phyloP scores from a whole-genome alignment of 306 rosid species.

The Abrus precatorius region DNA sequence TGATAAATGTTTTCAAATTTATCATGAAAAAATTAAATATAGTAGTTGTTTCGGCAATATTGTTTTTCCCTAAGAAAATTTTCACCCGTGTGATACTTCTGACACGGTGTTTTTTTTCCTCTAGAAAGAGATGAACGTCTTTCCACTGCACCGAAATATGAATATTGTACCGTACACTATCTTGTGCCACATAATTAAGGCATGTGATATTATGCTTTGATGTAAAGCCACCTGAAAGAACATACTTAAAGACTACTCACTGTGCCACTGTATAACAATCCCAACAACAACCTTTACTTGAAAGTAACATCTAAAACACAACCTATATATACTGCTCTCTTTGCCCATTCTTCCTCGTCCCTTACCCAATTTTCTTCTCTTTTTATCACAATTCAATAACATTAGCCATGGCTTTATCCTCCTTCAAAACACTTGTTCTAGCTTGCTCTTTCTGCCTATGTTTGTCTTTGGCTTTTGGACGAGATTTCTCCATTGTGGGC shows the following conservation, averaged over 20 bases:
- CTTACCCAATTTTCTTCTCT: slow-evolving; percentile 39
- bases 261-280: neutral
- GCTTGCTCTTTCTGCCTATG: slow-evolving; percentile 49
- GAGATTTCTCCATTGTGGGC: slow-evolving; percentile 72
- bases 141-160: neutral
- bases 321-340: slow-evolving; percentile 52
- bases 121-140: neutral
- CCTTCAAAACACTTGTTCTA: slow-evolving; percentile 50
- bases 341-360: slow-evolving; percentile 42
- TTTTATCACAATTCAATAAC: slow-evolving; percentile 16
- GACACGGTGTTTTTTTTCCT: neutral
- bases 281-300: slow-evolving; percentile 55
- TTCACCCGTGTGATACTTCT: neutral
- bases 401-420: slow-evolving; percentile 53
- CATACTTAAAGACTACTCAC: slow-evolving; percentile 65
- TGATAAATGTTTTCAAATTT: neutral
- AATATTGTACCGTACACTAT: neutral
- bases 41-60: neutral
- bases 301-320: slow-evolving; percentile 55
- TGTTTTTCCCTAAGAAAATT: neutral
- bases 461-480: slow-evolving; percentile 40
- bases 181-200: slow-evolving; percentile 39
- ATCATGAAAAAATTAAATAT: neutral
- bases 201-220: slow-evolving; percentile 50
- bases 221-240: slow-evolving; percentile 51